Evolutionary conservation across 331 rosid genomes (phyloP).

Genomic region (Quercus tomentella): DNA sequence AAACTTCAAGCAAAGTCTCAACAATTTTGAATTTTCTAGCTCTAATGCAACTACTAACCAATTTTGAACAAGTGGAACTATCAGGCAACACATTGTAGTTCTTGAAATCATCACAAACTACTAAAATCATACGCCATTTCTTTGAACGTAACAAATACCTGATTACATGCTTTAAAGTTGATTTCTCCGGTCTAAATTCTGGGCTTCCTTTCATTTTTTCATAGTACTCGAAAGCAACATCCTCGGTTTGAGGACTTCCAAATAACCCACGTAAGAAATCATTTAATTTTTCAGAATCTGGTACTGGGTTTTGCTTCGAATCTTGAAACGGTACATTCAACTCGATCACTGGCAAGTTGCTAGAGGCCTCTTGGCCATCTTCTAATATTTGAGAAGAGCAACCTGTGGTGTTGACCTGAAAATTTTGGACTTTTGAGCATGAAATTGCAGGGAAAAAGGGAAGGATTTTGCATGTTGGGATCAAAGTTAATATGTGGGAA

Average conservation of each 20-base stretch:
- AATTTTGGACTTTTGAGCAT: conserved; percentile 17
- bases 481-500: conserved; percentile 15
- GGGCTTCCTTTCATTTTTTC: conserved; percentile 47
- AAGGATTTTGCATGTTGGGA: conserved; percentile 29
- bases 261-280: conserved; percentile 47
- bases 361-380: conserved; percentile 38
- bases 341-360: conserved; percentile 23
- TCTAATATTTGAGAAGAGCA: conserved; percentile 51
- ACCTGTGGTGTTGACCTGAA: conserved; percentile 33
- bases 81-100: conserved; percentile 50
- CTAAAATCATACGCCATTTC: conserved; percentile 44
- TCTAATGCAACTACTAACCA: conserved; percentile 49
- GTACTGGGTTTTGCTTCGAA: conserved; percentile 15
- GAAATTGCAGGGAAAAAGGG: conserved; percentile 20
- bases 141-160: conserved; percentile 56
- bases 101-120: conserved; percentile 46
- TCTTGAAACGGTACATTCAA: conserved; percentile 21
- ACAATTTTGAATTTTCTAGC: conserved; percentile 56
- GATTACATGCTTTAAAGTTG: conserved; percentile 42
- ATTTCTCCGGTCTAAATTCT: conserved; percentile 48
- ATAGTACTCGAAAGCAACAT: conserved; percentile 45
- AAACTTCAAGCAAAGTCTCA: conserved; percentile 38
- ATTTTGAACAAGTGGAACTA: conserved; percentile 42
- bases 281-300: conserved; percentile 32
- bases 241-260: conserved; percentile 40